phyloP scores from a whole-genome alignment of 345 rosid species.

The Cardamine resedifolia region DNA sequence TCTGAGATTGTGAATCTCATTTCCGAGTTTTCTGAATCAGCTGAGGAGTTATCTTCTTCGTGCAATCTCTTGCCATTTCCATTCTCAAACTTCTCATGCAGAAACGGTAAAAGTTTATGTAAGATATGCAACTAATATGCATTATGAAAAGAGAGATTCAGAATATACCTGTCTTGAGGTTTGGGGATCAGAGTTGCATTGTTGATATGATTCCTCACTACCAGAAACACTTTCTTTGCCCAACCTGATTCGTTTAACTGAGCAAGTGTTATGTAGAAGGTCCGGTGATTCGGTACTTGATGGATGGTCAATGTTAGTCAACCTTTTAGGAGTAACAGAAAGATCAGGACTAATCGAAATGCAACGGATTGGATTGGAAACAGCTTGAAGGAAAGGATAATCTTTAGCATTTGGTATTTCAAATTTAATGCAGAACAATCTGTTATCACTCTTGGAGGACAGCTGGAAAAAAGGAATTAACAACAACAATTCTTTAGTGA shows the following conservation, averaged over 20 bases:
- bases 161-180: constrained; percentile 49
- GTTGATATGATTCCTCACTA: constrained; percentile 46
- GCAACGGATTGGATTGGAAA: constrained; percentile 61
- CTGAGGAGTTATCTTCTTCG: constrained; percentile 45
- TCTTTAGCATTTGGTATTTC: constrained; percentile 48
- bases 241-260: constrained; percentile 54
- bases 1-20: constrained; percentile 56
- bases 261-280: constrained; percentile 35
- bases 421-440: constrained; percentile 61
- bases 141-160: neutral
- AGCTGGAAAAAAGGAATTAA: constrained; percentile 45
- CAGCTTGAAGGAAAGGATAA: constrained; percentile 61
- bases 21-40: constrained; percentile 58
- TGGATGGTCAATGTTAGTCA: constrained; percentile 37
- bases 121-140: constrained; percentile 1
- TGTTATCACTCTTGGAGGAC: constrained; percentile 71
- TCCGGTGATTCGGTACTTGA: constrained; percentile 44
- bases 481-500: neutral
- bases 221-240: constrained; percentile 42
- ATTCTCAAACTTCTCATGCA: constrained; percentile 24
- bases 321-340: constrained; percentile 50
- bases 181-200: constrained; percentile 49
- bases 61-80: constrained; percentile 25
- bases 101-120: constrained; percentile 1
- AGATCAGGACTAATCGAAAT: constrained; percentile 53